Evolutionary conservation across 768 basidiomycete species (phyloP).

Genomic region (Kwoniella sp.): DNA sequence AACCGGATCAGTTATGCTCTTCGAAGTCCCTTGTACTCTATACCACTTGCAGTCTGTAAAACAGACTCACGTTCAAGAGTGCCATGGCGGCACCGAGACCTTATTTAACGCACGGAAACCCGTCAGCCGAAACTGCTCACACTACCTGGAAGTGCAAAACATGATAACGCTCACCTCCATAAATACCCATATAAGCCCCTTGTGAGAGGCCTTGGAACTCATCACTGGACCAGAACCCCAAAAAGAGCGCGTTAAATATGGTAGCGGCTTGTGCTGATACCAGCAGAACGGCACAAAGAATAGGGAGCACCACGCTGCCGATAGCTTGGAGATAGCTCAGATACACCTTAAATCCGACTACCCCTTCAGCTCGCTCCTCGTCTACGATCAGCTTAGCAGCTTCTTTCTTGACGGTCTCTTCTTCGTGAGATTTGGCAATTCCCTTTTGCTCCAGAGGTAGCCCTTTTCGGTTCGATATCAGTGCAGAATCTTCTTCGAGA

Average conservation of each 20-base stretch:
- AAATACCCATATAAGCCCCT: slow-evolving; percentile 69
- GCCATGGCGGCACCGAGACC: slow-evolving; percentile 36
- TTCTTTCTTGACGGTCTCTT: background rate
- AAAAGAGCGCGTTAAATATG: slow-evolving; percentile 68
- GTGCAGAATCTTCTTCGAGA: background rate
- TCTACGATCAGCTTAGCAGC: slow-evolving; percentile 48
- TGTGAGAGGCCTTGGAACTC: slow-evolving; percentile 64
- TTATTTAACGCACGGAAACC: too few species aligned
- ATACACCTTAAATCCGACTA: slow-evolving; percentile 62
- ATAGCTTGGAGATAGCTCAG: slow-evolving; percentile 51
- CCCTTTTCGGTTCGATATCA: too few species aligned
- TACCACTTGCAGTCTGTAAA: too few species aligned
- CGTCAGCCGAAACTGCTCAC: too few species aligned
- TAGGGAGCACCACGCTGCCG: slow-evolving; percentile 53
- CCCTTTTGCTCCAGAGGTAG: too few species aligned
- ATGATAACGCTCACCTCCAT: slow-evolving; percentile 51
- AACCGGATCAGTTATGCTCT: background rate
- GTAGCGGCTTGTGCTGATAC: slow-evolving; percentile 61
- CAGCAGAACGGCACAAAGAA: slow-evolving; percentile 60
- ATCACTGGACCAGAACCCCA: slow-evolving; percentile 71
- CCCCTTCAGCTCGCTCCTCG: slow-evolving; percentile 65
- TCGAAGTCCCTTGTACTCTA: too few species aligned
- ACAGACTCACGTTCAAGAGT: slow-evolving; percentile 24
- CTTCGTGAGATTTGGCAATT: background rate
- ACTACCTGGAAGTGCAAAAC: too few species aligned